phyloP scores from a whole-genome alignment of 164 flowering plant species.

The Vitis rotundifolia region DNA sequence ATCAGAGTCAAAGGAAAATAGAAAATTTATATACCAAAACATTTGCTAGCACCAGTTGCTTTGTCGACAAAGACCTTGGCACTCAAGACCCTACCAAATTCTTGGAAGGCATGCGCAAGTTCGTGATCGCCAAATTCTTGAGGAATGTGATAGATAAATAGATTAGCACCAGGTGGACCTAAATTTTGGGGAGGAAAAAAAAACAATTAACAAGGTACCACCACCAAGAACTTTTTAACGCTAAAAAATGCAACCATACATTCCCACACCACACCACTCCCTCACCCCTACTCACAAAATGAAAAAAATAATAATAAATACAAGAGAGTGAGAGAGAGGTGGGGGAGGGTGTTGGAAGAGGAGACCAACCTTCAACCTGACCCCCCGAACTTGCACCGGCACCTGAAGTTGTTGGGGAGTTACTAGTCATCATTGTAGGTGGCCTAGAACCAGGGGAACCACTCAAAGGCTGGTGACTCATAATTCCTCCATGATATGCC shows the following conservation, averaged over 20 bases:
- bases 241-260: neutral
- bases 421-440: slow-evolving; percentile 42
- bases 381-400: slow-evolving; percentile 56
- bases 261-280: too few relatives aligned
- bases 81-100: slow-evolving; percentile 88
- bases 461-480: slow-evolving; percentile 60
- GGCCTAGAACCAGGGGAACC: slow-evolving; percentile 60
- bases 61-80: slow-evolving; percentile 98
- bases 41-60: slow-evolving; percentile 96
- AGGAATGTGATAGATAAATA: slow-evolving; percentile 97
- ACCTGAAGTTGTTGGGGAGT: slow-evolving; percentile 52
- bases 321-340: too few relatives aligned
- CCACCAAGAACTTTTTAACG: neutral
- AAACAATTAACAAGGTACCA: slow-evolving; percentile 1
- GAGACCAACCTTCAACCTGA: slow-evolving; percentile 82
- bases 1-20: slow-evolving; percentile 5
- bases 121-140: slow-evolving; percentile 97
- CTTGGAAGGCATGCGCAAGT: slow-evolving; percentile 81
- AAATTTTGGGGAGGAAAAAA: slow-evolving; percentile 2
- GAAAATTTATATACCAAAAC: slow-evolving; percentile 66
- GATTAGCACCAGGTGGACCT: slow-evolving; percentile 99
- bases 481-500: slow-evolving; percentile 76
- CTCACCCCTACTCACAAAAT: neutral
- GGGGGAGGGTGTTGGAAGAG: neutral
- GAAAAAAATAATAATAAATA: neutral